These are phyloP conservation scores for Microbotryum saponariae DNA, from an alignment of 1,284 basidiomycete species.

Conservation along the genomic window DNA sequence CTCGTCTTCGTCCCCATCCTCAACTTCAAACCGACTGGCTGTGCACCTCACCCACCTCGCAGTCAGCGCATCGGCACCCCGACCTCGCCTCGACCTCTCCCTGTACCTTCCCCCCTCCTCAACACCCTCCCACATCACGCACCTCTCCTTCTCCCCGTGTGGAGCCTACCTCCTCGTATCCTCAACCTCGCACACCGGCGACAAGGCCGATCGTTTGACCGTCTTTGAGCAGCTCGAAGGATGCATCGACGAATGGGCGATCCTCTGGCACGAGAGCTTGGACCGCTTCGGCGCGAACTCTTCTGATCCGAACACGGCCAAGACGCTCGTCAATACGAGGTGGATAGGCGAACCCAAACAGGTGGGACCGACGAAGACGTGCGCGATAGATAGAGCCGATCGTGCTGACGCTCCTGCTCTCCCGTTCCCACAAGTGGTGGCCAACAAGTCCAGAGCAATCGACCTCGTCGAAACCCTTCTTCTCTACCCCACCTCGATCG, in stretches of 20 bases:
- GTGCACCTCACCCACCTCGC: constrained; percentile 13
- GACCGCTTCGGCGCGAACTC: constrained; percentile 1
- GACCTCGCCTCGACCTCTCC: constrained; percentile 3
- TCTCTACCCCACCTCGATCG: constrained; percentile 19
- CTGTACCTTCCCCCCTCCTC: constrained; percentile 12
- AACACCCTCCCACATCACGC: constrained; percentile 3
- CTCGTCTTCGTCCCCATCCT: neutral
- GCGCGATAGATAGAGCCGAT: neutral
- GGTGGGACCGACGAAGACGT: neutral
- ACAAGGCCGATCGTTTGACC: constrained; percentile 10
- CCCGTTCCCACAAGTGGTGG: constrained; percentile 18
- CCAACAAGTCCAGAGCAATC: constrained; percentile 2
- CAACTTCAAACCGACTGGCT: neutral
- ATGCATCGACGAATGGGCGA: constrained; percentile 22
- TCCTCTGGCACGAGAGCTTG: constrained; percentile 17
- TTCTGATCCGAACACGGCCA: neutral
- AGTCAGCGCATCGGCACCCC: neutral
- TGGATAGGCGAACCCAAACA: constrained; percentile 25
- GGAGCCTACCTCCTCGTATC: constrained; percentile 14
- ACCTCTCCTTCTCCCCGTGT: constrained; percentile 20
- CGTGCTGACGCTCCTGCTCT: neutral
- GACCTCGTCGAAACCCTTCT: constrained; percentile 12
- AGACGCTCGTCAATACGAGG: constrained; percentile 11
- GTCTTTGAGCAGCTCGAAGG: constrained; percentile 22
- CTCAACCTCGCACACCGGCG: neutral